Conservation (phyloP, 345 rosid genomes). For the Anastatica hierochuntica region DNA sequence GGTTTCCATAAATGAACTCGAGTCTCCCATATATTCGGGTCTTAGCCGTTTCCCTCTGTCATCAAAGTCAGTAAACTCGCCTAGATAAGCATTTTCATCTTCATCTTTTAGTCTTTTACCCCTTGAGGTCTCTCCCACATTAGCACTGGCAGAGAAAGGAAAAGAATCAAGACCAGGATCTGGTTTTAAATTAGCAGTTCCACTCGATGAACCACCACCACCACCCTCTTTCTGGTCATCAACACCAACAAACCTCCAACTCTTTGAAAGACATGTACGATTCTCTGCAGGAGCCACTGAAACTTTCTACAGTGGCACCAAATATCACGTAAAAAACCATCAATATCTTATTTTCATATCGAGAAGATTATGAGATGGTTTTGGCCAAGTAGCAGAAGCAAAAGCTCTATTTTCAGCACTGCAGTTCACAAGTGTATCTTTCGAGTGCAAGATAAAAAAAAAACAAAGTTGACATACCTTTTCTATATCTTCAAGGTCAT, state of each 20-base stretch:
- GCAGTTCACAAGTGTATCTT: background rate
- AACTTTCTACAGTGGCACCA: conserved; percentile 12
- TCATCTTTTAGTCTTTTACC: conserved; percentile 73
- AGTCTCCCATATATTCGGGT: conserved; percentile 36
- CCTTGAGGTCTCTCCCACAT: conserved; percentile 31
- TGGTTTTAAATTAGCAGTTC: conserved; percentile 29
- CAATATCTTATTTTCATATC: background rate
- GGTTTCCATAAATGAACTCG: conserved; percentile 29
- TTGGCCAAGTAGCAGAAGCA: background rate
- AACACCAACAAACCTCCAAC: conserved; percentile 20
- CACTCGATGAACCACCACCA: conserved; percentile 15
- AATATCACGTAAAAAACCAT: conserved; percentile 2
- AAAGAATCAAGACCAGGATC: conserved; percentile 22
- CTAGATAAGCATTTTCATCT: conserved; percentile 21
- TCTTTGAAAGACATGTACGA: conserved; percentile 11
- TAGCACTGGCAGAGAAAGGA: conserved; percentile 20
- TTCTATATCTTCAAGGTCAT: conserved; percentile 14
- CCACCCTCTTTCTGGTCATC: conserved; percentile 19
- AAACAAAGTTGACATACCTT: conserved; percentile 9
- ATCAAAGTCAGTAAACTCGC: conserved; percentile 15
- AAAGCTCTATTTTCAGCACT: background rate
- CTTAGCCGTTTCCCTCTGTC: conserved; percentile 51
- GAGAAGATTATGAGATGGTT: background rate
- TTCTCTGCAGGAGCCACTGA: background rate
- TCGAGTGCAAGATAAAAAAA: background rate